Percentiles rank a stretch among this genome's conserved stretches.
phyloP scores from a whole-genome alignment of 129 eudicot genomes.

The Pulicaria dysenterica region DNA sequence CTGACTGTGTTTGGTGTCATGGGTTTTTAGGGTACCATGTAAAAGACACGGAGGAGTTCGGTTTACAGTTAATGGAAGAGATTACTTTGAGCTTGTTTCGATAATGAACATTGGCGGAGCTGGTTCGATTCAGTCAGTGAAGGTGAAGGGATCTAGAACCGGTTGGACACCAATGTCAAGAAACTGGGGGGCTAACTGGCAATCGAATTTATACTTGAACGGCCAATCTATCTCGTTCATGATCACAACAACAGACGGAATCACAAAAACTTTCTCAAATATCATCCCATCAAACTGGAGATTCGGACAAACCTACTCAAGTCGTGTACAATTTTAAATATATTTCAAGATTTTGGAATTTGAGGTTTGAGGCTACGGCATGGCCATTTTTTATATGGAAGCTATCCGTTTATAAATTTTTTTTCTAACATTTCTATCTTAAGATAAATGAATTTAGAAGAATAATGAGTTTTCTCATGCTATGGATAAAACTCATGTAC shows the following conservation, averaged over 20 bases:
- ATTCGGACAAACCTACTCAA: slow-evolving; percentile 66
- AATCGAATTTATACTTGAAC: slow-evolving; percentile 57
- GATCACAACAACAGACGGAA: slow-evolving; percentile 70
- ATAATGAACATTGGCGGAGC: slow-evolving; percentile 70
- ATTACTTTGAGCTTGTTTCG: slow-evolving; percentile 71
- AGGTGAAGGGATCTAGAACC: slow-evolving; percentile 62
- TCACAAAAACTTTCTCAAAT: slow-evolving; percentile 48
- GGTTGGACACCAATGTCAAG: slow-evolving; percentile 71
- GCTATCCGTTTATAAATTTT: slow-evolving; percentile 53
- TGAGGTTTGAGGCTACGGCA: slow-evolving; percentile 24
- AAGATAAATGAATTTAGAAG: slow-evolving; percentile 7
- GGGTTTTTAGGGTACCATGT: slow-evolving; percentile 68
- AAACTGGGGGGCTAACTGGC: slow-evolving; percentile 94
- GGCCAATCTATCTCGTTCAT: slow-evolving; percentile 74
- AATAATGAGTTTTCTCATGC: slow-evolving; percentile 5
- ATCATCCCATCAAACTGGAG: slow-evolving; percentile 65
- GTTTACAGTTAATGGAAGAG: slow-evolving; percentile 65
- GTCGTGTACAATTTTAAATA: slow-evolving; percentile 48
- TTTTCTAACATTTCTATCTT: not conserved
- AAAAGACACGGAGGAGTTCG: slow-evolving; percentile 70
- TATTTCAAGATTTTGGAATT: not conserved
- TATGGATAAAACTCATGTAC: not conserved
- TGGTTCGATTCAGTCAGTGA: slow-evolving; percentile 63
- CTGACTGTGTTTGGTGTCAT: not conserved
- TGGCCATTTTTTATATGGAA: slow-evolving; percentile 45